These are phyloP conservation scores for Cadophora sp. DNA, from an alignment of 2,329 filamentous ascomycete genomes.

Conservation along the genomic window DNA sequence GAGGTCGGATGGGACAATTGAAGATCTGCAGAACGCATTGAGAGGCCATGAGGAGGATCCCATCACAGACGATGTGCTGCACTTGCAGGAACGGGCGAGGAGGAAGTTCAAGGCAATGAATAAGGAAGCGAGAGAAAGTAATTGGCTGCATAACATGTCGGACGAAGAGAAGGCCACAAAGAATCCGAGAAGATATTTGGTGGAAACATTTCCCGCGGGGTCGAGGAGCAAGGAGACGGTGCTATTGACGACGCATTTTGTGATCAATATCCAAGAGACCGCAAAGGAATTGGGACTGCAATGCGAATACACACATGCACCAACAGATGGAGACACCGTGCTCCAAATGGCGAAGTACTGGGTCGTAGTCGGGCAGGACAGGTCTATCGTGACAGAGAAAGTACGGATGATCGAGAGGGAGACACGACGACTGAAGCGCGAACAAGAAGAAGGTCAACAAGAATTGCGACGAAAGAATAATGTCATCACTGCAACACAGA, in stretches of 20 bases:
- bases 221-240: slow-evolving; percentile 12
- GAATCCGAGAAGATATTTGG: slow-evolving; percentile 20
- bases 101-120: slow-evolving; percentile 44
- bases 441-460: slow-evolving; percentile 29
- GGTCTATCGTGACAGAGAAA: slow-evolving; percentile 13
- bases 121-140: slow-evolving; percentile 25
- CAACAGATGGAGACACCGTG: not conserved
- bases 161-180: slow-evolving; percentile 36
- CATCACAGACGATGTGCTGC: slow-evolving; percentile 67
- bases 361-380: slow-evolving; percentile 19
- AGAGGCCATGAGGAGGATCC: slow-evolving; percentile 65
- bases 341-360: not conserved
- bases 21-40: slow-evolving; percentile 48
- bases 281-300: slow-evolving; percentile 17
- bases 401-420: slow-evolving; percentile 16
- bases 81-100: slow-evolving; percentile 52
- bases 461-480: slow-evolving; percentile 17
- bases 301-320: slow-evolving; percentile 1
- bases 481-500: slow-evolving; percentile 30
- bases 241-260: not conserved
- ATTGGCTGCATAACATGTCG: slow-evolving; percentile 26
- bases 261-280: not conserved
- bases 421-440: slow-evolving; percentile 12
- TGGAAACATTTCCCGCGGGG: slow-evolving; percentile 19
- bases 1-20: slow-evolving; percentile 3